A percentile compares a stretch with the other conserved stretches of the same genome.
Conservation (phyloP, 2,329 filamentous ascomycete species). For the Cercospora zeae-maydis region DNA sequence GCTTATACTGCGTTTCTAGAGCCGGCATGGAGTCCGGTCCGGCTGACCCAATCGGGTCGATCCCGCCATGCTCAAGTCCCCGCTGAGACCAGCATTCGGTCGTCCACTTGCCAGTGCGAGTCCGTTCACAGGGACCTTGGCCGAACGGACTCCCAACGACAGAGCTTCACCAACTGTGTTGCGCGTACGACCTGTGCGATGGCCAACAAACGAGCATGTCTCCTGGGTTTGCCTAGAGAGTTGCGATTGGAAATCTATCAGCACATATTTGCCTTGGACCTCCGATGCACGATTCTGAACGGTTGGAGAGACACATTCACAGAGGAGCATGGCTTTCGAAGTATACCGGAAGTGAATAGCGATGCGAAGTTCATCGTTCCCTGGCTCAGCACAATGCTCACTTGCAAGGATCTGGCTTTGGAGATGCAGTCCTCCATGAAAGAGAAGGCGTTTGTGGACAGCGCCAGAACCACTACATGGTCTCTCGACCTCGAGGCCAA, state of each 20-base stretch:
- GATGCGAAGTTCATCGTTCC: slow-evolving; percentile 15
- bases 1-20: no score
- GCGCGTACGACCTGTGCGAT: background rate
- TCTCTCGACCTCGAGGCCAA: slow-evolving; percentile 19
- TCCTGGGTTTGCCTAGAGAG: slow-evolving; percentile 20
- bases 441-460: slow-evolving; percentile 8
- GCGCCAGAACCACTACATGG: slow-evolving; percentile 12
- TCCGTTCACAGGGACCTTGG: background rate
- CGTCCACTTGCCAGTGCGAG: background rate
- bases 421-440: slow-evolving; percentile 19
- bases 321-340: slow-evolving; percentile 41
- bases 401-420: slow-evolving; percentile 17
- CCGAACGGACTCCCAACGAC: background rate
- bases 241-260: slow-evolving; percentile 21
- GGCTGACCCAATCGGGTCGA: no score
- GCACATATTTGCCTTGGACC: slow-evolving; percentile 17
- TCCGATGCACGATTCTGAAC: slow-evolving; percentile 11
- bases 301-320: slow-evolving; percentile 16
- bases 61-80: no score
- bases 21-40: no score
- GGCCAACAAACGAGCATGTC: slow-evolving; percentile 8
- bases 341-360: slow-evolving; percentile 24
- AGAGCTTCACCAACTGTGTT: background rate
- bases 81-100: background rate
- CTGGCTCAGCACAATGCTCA: slow-evolving; percentile 23